A percentile compares a stretch with the other conserved stretches of the same genome.
These are phyloP conservation scores for Gracilaria gracilis DNA, from an alignment of 23 red algal genomes.

Conservation along the genomic window DNA sequence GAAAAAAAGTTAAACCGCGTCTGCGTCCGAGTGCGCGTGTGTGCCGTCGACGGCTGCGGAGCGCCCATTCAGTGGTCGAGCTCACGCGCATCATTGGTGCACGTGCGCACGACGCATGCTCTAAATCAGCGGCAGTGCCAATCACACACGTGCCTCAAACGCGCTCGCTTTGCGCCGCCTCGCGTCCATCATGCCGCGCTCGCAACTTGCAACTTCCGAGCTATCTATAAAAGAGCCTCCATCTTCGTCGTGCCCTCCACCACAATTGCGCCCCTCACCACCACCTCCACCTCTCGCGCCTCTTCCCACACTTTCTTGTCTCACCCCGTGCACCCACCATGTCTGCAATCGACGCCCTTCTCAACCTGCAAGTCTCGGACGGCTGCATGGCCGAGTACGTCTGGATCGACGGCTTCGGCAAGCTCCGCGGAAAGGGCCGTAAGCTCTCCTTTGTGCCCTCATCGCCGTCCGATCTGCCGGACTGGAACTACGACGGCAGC, in stretches of 20 bases:
- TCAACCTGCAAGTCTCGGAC: constrained; percentile 42
- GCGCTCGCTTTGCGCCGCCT: not conserved
- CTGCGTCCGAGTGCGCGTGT: no score
- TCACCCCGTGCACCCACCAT: not conserved
- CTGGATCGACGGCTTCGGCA: constrained; percentile 93
- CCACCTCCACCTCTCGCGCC: not conserved
- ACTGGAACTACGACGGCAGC: constrained; percentile 99
- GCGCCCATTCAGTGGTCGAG: not conserved
- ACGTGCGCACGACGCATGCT: not conserved
- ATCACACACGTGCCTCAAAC: no score
- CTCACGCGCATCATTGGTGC: not conserved
- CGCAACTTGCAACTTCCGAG: no score
- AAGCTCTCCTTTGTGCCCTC: constrained; percentile 50
- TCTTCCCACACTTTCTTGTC: not conserved
- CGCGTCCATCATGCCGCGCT: no score
- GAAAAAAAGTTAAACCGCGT: no score
- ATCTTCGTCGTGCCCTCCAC: no score
- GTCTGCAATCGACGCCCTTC: constrained; percentile 55
- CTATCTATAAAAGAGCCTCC: not conserved
- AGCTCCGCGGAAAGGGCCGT: constrained; percentile 82
- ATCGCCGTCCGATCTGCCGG: constrained; percentile 67
- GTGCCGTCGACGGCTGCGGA: not conserved
- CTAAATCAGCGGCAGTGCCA: not conserved
- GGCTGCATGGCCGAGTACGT: constrained; percentile 94
- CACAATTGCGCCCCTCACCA: not conserved